Evolutionary conservation across 331 rosid genomes (phyloP), one percentile per base, ranked within the genome.

Genomic region (Cydonia oblonga): DNA sequence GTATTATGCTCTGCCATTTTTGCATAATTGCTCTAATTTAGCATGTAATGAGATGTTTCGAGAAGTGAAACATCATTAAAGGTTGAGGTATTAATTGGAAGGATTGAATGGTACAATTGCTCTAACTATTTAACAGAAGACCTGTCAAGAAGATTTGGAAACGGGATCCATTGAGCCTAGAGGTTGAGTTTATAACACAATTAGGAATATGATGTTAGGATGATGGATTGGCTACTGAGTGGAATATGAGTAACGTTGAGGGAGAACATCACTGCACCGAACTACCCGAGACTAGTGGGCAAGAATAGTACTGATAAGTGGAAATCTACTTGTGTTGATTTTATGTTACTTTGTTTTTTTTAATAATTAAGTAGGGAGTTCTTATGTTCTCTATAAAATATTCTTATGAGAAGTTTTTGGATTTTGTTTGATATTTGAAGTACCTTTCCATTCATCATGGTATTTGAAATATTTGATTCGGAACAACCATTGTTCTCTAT

Each of bases 1-100:
- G 98, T 93, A 74, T 18, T 62, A 29, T 29, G 64, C 64, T 62
- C 6, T 9, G 14, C 5, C 16, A 62, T 16, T 62, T 18, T 29
- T 62, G 23, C 19, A 7, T 9, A 62, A 16, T 62, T 18, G 44
- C 2, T 62, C 25, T 51, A 28, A 29, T 42, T 46, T 54, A 68
- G 2, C 54, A 49, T 16, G 54, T 6, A 7, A 16, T 18, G 54
- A 49, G 54, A 49, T n/a, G n/a, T n/a, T n/a, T n/a, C n/a, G n/a
- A n/a, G n/a, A n/a, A n/a, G n/a, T n/a, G n/a, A n/a, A n/a, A n/a
- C n/a, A n/a, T n/a, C n/a, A n/a, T n/a, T n/a, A n/a, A n/a, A n/a
- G n/a, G n/a, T n/a, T n/a, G n/a, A n/a, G 42, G 66, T 62, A 18
- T 18, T 62, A 29, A 62, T 62, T 29, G 67, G 44, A 28, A 62